Percentiles rank a stretch among this genome's conserved stretches.
Conservation (phyloP, 2,329 filamentous ascomycete species). For the Verticillium klebahnii region DNA sequence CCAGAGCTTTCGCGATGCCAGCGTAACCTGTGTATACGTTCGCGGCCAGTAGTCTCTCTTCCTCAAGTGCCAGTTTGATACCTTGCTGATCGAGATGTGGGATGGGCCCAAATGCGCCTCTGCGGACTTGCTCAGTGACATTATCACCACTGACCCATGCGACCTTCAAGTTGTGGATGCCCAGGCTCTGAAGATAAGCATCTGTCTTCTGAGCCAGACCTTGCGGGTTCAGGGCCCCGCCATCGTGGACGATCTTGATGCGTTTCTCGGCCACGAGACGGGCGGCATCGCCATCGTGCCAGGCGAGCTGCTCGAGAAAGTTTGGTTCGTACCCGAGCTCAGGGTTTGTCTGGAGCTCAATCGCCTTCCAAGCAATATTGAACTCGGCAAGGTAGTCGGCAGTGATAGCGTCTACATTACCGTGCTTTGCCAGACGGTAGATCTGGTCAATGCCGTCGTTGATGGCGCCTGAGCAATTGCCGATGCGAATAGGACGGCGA, state of each 20-base stretch:
- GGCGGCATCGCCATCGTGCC: conserved; percentile 27
- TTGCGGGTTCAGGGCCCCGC: conserved; percentile 49
- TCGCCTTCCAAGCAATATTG: conserved; percentile 44
- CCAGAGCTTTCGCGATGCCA: conserved; percentile 38
- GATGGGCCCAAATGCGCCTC: conserved; percentile 10
- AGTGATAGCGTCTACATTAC: conserved; percentile 29
- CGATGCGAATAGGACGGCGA: conserved; percentile 25
- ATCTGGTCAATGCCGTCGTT: conserved; percentile 21
- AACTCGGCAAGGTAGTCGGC: conserved; percentile 37
- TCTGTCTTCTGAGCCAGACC: conserved; percentile 36
- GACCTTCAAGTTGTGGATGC: conserved; percentile 21
- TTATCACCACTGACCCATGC: conserved; percentile 34
- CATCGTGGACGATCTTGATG: conserved; percentile 53
- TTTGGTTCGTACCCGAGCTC: conserved; percentile 30
- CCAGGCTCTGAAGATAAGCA: conserved; percentile 21
- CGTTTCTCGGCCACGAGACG: conserved; percentile 34
- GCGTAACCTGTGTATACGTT: conserved; percentile 49
- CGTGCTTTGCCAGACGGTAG: conserved; percentile 17
- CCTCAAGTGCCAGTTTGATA: conserved; percentile 5
- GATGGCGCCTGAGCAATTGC: conserved; percentile 24
- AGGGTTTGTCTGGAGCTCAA: conserved; percentile 26
- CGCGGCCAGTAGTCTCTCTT: conserved; percentile 21
- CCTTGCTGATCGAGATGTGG: conserved; percentile 12
- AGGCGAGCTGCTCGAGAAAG: conserved; percentile 37
- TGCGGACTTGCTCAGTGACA: conserved; percentile 18